phyloP scores from a whole-genome alignment of 1,139 yeast species.

The Yamadazyma blattariae region DNA sequence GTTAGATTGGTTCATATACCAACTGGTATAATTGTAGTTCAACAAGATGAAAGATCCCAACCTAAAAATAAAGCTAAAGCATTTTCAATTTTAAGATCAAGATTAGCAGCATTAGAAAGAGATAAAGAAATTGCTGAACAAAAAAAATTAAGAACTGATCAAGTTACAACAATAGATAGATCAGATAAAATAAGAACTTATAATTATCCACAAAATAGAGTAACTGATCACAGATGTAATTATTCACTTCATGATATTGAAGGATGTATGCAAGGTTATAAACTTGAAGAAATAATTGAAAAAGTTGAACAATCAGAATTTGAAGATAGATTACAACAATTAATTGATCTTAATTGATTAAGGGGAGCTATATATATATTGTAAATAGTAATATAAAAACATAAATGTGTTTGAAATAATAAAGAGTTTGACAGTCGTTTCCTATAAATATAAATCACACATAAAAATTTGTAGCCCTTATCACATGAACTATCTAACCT shows the following conservation, averaged over 20 bases:
- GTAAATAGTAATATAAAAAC: not conserved
- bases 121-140: slow-evolving; percentile 64
- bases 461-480: too few species aligned
- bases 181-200: slow-evolving; percentile 93
- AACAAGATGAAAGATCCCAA: slow-evolving; percentile 95
- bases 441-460: too few species aligned
- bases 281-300: slow-evolving; percentile 56
- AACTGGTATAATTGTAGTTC: slow-evolving; percentile 82
- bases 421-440: too few species aligned
- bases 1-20: slow-evolving; percentile 92
- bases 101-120: slow-evolving; percentile 80
- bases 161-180: slow-evolving; percentile 85
- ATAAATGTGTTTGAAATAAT: too few species aligned
- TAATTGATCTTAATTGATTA: too few species aligned
- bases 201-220: slow-evolving; percentile 86
- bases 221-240: slow-evolving; percentile 92
- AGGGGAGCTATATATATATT: too few species aligned
- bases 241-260: slow-evolving; percentile 74
- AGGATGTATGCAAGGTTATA: slow-evolving; percentile 73
- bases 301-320: slow-evolving; percentile 27
- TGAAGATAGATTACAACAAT: slow-evolving; percentile 19
- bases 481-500: too few species aligned
- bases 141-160: slow-evolving; percentile 67
- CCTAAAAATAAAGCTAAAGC: slow-evolving; percentile 97
- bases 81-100: slow-evolving; percentile 72